These are phyloP conservation scores for Yamadazyma oceani DNA, from an alignment of 1,139 yeast species.

Conservation along the genomic window DNA sequence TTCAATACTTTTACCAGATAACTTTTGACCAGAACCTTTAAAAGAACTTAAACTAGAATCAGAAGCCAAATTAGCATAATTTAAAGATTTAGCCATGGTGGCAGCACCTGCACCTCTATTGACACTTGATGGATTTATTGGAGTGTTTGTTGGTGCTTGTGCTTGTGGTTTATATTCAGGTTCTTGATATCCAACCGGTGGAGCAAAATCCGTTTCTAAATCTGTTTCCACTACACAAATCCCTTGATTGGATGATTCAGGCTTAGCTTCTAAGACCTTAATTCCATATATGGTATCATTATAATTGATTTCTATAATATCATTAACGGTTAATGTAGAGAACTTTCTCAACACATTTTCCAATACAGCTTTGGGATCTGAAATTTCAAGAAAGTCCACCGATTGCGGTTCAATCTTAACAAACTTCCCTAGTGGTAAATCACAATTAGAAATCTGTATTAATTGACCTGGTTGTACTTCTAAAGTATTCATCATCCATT, in stretches of 20 bases:
- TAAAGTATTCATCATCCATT: conserved; percentile 93
- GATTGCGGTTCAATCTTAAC: conserved; percentile 96
- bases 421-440: conserved; percentile 80
- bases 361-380: conserved; percentile 94
- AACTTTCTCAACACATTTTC: conserved; percentile 90
- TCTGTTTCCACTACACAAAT: conserved; percentile 97
- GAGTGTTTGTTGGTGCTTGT: conserved; percentile 32
- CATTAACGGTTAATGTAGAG: conserved; percentile 82
- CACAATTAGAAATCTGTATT: conserved; percentile 71
- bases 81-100: conserved; percentile 77
- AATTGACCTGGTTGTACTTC: conserved; percentile 75
- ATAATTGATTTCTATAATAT: conserved; percentile 81
- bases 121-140: conserved; percentile 37
- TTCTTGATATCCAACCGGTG: conserved; percentile 97
- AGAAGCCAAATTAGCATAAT: conserved; percentile 61
- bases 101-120: conserved; percentile 55
- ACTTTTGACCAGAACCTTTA: conserved; percentile 66
- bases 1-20: conserved; percentile 61
- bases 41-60: conserved; percentile 41
- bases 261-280: conserved; percentile 84
- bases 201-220: conserved; percentile 95
- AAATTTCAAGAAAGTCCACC: conserved; percentile 86
- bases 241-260: conserved; percentile 61
- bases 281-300: conserved; percentile 79
- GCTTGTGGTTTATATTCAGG: conserved; percentile 58